A percentile compares a stretch with the other conserved stretches of the same genome.
Evolutionary conservation across 768 basidiomycete genomes (phyloP).

Genomic region (Antrodiella citrinella): DNA sequence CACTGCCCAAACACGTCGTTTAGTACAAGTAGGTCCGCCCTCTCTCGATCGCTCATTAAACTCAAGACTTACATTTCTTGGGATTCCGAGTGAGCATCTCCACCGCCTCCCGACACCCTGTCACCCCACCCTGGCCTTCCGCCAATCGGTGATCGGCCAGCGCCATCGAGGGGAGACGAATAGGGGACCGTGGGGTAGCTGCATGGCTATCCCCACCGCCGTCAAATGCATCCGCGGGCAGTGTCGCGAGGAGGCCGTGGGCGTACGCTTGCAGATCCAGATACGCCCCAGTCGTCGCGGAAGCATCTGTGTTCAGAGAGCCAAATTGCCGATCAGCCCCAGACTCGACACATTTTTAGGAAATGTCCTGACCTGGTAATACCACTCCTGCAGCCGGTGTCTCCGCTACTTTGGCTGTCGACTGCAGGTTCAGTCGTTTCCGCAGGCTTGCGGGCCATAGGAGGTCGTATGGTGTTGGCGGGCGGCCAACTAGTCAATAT

Average conservation of each 20-base stretch:
- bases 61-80: slow-evolving; percentile 60
- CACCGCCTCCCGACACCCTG: slow-evolving; percentile 76
- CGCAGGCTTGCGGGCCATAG: slow-evolving; percentile 57
- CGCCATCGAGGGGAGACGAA: background rate
- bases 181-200: background rate
- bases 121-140: slow-evolving; percentile 38
- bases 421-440: slow-evolving; percentile 5
- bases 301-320: background rate
- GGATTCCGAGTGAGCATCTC: slow-evolving; percentile 86
- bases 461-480: slow-evolving; percentile 68
- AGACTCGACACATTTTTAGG: too few relatives aligned
- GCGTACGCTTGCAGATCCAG: slow-evolving; percentile 41
- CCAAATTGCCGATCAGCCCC: too few relatives aligned
- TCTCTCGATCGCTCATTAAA: background rate
- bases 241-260: slow-evolving; percentile 37
- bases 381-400: background rate
- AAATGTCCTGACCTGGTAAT: too few relatives aligned
- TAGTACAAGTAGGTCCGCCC: background rate
- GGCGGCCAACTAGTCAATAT: slow-evolving; percentile 36
- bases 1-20: slow-evolving; percentile 33
- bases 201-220: background rate
- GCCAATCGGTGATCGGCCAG: slow-evolving; percentile 15
- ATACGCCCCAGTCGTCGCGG: background rate
- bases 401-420: slow-evolving; percentile 1
- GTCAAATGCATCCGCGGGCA: slow-evolving; percentile 20